Conservation (phyloP, 2,329 filamentous ascomycete species). For the Fusarium coicis region DNA sequence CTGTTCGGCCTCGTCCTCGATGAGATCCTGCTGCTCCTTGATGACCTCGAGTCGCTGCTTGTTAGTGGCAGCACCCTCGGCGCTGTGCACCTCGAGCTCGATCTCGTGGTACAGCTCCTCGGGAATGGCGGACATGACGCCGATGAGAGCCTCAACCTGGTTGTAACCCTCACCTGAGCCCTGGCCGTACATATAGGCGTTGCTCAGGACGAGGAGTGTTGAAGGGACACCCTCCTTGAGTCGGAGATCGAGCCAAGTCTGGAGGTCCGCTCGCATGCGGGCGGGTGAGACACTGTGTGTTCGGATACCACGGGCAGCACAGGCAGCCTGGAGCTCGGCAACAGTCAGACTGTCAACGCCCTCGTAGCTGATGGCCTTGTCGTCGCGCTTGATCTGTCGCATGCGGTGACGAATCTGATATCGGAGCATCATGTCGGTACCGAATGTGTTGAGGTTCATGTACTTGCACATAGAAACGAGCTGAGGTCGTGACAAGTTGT, state of each 20-base stretch:
- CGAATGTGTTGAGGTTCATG: slow-evolving; percentile 97
- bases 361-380: slow-evolving; percentile 92
- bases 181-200: slow-evolving; percentile 96
- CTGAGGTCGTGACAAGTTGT: slow-evolving; percentile 96
- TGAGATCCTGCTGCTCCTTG: slow-evolving; percentile 98
- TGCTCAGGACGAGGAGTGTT: slow-evolving; percentile 93
- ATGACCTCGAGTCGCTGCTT: slow-evolving; percentile 98
- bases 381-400: slow-evolving; percentile 99
- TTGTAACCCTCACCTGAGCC: slow-evolving; percentile 87
- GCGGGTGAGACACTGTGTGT: slow-evolving; percentile 92
- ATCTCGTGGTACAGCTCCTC: slow-evolving; percentile 99
- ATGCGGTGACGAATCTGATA: slow-evolving; percentile 98
- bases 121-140: slow-evolving; percentile 92
- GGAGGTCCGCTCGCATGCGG: slow-evolving; percentile 86
- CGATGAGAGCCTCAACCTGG: slow-evolving; percentile 92
- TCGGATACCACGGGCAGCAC: slow-evolving; percentile 89
- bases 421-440: slow-evolving; percentile 96
- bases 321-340: slow-evolving; percentile 89
- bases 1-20: slow-evolving; percentile 96
- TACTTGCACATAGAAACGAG: slow-evolving; percentile 98
- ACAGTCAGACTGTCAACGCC: slow-evolving; percentile 95
- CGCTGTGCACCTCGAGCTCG: slow-evolving; percentile 95
- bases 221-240: slow-evolving; percentile 96
- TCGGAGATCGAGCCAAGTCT: slow-evolving; percentile 93
- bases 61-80: slow-evolving; percentile 97